Conservation (phyloP, 2,329 filamentous ascomycete genomes). For the Blastomyces emzantsi region DNA sequence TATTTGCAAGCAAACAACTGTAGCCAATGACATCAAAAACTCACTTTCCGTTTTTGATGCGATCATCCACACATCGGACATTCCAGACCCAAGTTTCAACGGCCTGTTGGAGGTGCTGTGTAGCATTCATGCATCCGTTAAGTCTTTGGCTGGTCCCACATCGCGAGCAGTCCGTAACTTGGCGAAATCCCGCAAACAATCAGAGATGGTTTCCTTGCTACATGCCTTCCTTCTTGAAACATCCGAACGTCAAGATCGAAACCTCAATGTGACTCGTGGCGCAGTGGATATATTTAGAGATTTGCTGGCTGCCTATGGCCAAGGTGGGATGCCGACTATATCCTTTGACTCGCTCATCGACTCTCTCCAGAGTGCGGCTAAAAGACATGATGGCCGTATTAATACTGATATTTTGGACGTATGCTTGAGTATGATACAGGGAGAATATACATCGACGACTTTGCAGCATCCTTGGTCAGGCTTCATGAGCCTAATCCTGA, state of each 20-base stretch:
- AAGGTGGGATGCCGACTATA: constrained; percentile 31
- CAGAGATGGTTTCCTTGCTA: constrained; percentile 32
- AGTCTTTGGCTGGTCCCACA: constrained; percentile 35
- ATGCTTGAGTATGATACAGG: constrained; percentile 33
- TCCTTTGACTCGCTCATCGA: constrained; percentile 31
- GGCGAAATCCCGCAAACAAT: constrained; percentile 31
- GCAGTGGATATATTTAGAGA: constrained; percentile 35
- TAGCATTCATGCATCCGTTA: constrained; percentile 38
- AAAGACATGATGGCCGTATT: constrained; percentile 31
- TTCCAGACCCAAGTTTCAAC: constrained; percentile 32
- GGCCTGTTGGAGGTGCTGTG: constrained; percentile 35
- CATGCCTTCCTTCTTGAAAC: constrained; percentile 30
- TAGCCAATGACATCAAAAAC: constrained; percentile 36
- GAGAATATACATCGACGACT: constrained; percentile 27
- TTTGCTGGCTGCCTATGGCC: constrained; percentile 32
- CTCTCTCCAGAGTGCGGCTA: constrained; percentile 27
- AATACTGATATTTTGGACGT: constrained; percentile 35
- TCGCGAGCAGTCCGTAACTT: constrained; percentile 36
- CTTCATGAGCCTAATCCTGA: constrained; percentile 29
- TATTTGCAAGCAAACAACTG: constrained; percentile 35
- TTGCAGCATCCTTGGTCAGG: constrained; percentile 21
- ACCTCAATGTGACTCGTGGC: constrained; percentile 34
- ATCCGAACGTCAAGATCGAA: constrained; percentile 28
- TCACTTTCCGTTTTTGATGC: constrained; percentile 35
- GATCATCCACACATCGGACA: constrained; percentile 34